Conservation (phyloP, 2,329 filamentous ascomycete species). For the Lithohypha guttulata region DNA sequence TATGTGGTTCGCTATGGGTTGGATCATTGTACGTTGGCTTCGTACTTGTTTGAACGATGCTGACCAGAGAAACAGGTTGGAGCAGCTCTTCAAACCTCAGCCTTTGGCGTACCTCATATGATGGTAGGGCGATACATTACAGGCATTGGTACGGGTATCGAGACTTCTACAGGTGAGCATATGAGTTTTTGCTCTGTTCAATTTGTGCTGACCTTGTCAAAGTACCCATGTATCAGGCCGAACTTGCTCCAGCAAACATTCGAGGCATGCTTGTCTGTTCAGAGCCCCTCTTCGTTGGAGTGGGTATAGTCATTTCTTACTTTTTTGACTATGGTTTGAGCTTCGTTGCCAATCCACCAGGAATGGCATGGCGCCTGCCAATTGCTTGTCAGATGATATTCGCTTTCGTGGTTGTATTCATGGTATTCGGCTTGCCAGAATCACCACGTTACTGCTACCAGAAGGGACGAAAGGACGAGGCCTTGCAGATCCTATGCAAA, state of each 20-base stretch:
- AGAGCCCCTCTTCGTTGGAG: constrained; percentile 31
- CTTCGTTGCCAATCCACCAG: constrained; percentile 25
- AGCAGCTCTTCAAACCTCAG: constrained; percentile 28
- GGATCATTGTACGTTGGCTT: constrained; percentile 21
- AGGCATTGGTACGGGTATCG: constrained; percentile 41
- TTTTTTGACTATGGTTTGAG: constrained; percentile 36
- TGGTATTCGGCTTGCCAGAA: constrained; percentile 33
- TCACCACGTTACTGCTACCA: constrained; percentile 31
- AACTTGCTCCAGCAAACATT: constrained; percentile 34
- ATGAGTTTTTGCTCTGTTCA: too few relatives aligned
- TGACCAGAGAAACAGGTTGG: constrained; percentile 20
- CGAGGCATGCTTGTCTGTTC: constrained; percentile 35
- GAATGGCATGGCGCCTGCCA: constrained; percentile 25
- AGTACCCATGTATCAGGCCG: constrained; percentile 27
- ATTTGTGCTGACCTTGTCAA: too few relatives aligned
- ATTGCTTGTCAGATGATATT: constrained; percentile 27
- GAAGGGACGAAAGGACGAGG: constrained; percentile 24
- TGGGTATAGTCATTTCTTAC: constrained; percentile 29
- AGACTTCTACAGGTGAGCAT: constrained; percentile 25
- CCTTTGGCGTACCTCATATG: constrained; percentile 26
- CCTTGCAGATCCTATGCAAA: constrained; percentile 24
- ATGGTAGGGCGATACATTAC: constrained; percentile 39
- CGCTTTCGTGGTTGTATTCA: constrained; percentile 23
- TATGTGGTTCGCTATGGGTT: constrained; percentile 28
- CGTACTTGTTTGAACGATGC: constrained; percentile 4